Percentiles rank a stretch among this genome's conserved stretches.
These are phyloP conservation scores for Ceratocystis colombiana DNA, from an alignment of 2,329 filamentous ascomycete genomes.

Conservation along the genomic window DNA sequence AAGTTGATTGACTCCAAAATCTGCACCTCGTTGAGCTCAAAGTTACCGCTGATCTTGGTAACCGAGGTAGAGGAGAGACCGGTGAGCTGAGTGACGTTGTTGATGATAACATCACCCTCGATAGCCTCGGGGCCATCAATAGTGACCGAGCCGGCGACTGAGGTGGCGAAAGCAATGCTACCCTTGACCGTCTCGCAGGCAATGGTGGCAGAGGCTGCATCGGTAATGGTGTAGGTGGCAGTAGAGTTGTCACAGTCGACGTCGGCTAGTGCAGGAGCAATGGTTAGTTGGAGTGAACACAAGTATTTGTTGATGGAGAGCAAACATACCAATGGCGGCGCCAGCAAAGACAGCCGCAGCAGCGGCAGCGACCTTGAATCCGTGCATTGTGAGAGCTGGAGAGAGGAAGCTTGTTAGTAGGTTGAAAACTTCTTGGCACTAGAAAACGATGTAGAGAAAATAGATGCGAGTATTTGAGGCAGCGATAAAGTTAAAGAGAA, in stretches of 20 bases:
- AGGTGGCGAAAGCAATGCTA: constrained; percentile 38
- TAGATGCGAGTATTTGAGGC: constrained; percentile 3
- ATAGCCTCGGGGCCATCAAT: constrained; percentile 52
- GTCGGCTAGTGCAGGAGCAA: constrained; percentile 8
- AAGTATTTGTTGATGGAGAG: not conserved
- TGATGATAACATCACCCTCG: constrained; percentile 46
- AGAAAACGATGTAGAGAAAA: not conserved
- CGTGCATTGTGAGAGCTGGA: constrained; percentile 38
- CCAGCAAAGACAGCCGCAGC: constrained; percentile 36
- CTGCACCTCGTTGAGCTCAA: constrained; percentile 59
- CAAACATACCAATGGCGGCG: constrained; percentile 37
- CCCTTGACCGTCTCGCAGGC: constrained; percentile 56
- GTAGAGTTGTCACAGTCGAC: constrained; percentile 31
- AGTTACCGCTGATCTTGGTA: constrained; percentile 54
- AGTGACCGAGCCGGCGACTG: constrained; percentile 43
- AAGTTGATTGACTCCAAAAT: constrained; percentile 59
- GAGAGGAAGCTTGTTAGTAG: constrained; percentile 2
- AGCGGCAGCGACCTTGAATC: constrained; percentile 39
- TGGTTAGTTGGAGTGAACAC: not conserved
- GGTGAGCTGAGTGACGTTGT: constrained; percentile 50
- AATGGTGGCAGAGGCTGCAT: constrained; percentile 51
- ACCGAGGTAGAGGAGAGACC: constrained; percentile 53
- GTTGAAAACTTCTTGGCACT: not conserved
- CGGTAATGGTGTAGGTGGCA: constrained; percentile 46
- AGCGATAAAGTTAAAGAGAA: not conserved